Conservation (phyloP, 2,329 filamentous ascomycete genomes). For the Aspergillus viridinutans region DNA sequence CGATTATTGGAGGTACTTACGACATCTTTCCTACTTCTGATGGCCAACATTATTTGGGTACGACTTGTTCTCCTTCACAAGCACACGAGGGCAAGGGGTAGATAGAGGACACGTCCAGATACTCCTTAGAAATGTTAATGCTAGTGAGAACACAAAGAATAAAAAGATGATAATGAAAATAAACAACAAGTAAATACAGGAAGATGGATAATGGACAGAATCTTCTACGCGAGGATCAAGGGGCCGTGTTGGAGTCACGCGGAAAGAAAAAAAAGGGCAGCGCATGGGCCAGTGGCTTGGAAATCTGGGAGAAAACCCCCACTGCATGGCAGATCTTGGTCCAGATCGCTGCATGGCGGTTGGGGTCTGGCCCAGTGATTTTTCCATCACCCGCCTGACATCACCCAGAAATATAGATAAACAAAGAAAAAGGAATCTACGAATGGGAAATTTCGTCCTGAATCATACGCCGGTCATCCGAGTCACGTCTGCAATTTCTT, state of each 20-base stretch:
- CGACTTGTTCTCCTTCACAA: too few relatives aligned
- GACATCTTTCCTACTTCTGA: too few relatives aligned
- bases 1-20: too few relatives aligned
- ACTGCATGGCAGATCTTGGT: slow-evolving; percentile 9
- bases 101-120: too few relatives aligned
- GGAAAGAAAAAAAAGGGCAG: slow-evolving; percentile 11
- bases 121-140: too few relatives aligned
- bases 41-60: too few relatives aligned
- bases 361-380: slow-evolving; percentile 12
- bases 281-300: slow-evolving; percentile 1
- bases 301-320: too few relatives aligned
- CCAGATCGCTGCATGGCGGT: slow-evolving; percentile 18
- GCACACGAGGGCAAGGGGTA: too few relatives aligned
- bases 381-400: slow-evolving; percentile 13
- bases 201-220: neutral
- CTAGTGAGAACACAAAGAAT: too few relatives aligned
- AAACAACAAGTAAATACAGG: too few relatives aligned
- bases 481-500: slow-evolving; percentile 6
- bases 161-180: too few relatives aligned
- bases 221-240: slow-evolving; percentile 1
- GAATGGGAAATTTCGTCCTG: neutral
- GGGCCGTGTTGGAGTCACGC: slow-evolving; percentile 10
- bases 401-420: neutral
- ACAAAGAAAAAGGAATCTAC: neutral
- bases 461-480: neutral